A percentile compares a stretch with the other conserved stretches of the same genome.
Evolutionary conservation across 306 rosid species (phyloP).

Genomic region (Citrullus colocynthis): DNA sequence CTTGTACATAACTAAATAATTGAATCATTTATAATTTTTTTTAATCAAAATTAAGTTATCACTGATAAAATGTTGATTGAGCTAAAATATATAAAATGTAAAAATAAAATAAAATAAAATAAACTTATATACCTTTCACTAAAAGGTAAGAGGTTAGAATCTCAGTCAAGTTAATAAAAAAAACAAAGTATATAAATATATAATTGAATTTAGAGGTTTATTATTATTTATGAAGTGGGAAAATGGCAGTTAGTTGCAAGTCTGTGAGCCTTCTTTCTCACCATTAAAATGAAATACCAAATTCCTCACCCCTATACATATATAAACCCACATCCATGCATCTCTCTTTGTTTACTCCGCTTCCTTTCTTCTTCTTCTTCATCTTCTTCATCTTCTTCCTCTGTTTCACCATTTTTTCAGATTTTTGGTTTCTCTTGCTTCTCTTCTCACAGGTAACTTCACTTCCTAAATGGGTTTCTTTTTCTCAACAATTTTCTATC

Average conservation of each 20-base stretch:
- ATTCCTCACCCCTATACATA: background rate
- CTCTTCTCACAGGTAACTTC: slow-evolving; percentile 1
- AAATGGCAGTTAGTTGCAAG: background rate
- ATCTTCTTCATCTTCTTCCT: background rate
- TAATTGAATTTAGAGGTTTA: background rate
- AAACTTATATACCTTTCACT: too few species aligned
- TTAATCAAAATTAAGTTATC: too few species aligned
- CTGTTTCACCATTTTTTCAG: background rate
- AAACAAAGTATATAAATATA: too few species aligned
- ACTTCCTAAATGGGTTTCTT: background rate
- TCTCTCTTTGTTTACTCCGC: slow-evolving; percentile 7
- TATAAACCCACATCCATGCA: background rate
- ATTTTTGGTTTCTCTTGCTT: background rate
- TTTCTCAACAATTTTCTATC: background rate
- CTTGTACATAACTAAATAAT: too few species aligned
- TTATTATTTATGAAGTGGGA: background rate
- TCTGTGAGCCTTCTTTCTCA: slow-evolving; percentile 1
- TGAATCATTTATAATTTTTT: too few species aligned
- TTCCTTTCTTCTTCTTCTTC: background rate
- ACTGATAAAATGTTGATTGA: too few species aligned
- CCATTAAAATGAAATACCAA: background rate
- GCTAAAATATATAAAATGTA: too few species aligned
- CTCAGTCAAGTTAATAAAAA: too few species aligned
- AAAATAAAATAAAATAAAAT: too few species aligned
- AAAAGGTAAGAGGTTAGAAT: too few species aligned